Conservation (phyloP, 2,329 filamentous ascomycete genomes). For the Scleromitrula shiraiana region DNA sequence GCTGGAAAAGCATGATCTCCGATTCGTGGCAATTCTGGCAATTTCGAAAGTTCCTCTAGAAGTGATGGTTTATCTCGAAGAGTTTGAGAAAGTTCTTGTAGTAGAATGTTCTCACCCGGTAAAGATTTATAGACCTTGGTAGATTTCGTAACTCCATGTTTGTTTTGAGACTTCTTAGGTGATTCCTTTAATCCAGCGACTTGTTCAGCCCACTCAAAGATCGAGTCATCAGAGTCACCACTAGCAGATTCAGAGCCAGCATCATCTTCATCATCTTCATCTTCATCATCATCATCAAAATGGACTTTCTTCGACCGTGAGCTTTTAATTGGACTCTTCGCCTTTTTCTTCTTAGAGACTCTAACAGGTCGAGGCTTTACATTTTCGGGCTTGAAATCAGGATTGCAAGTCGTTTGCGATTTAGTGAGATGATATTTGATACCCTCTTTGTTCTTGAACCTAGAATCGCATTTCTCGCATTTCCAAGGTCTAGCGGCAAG, state of each 20-base stretch:
- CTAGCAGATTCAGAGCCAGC: slow-evolving; percentile 2
- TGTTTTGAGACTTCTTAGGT: not conserved
- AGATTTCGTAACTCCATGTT: not conserved
- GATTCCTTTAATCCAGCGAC: slow-evolving; percentile 4
- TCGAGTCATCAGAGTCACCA: slow-evolving; percentile 16
- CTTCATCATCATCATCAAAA: not conserved
- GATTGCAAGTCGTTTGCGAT: slow-evolving; percentile 28
- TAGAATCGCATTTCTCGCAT: slow-evolving; percentile 24
- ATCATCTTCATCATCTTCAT: not conserved
- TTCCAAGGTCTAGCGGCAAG: slow-evolving; percentile 23
- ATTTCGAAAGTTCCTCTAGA: not conserved
- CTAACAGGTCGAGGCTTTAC: slow-evolving; percentile 4
- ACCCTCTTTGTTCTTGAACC: slow-evolving; percentile 29
- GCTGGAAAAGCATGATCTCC: not conserved
- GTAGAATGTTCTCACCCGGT: not conserved
- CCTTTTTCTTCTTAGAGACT: slow-evolving; percentile 2
- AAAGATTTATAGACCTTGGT: slow-evolving; percentile 5
- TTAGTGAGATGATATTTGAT: slow-evolving; percentile 28
- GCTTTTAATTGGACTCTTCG: not conserved
- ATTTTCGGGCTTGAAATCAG: slow-evolving; percentile 17
- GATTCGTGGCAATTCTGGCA: not conserved
- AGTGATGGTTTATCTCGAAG: not conserved
- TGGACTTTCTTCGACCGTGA: not conserved
- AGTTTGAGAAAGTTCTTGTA: not conserved
- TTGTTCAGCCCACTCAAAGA: slow-evolving; percentile 18